Base-by-base conservation (phyloP, 495 filamentous ascomycete genomes). In the Penicillium argentinense region DNA sequence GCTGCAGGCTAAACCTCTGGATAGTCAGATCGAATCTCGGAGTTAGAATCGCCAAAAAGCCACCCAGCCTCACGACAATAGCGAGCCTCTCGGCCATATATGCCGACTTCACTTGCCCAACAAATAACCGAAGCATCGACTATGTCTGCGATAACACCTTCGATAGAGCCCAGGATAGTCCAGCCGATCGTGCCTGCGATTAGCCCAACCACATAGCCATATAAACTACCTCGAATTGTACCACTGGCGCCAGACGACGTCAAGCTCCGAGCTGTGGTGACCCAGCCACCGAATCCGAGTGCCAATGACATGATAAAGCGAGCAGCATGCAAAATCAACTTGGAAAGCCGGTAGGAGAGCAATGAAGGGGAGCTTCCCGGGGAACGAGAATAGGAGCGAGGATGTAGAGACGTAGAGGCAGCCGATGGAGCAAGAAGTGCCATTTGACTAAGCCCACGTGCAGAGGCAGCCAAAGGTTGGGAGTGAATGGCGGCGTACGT, bases 401-500 rank as follows among this genome's bases (percentile, higher is more conserved):
- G 52, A 64, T 75, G 47, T 56, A 77, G 50, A 72, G 81, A 42
- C 72, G 85, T 51, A 65, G 83, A 48, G 78, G 77, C 39, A 75
- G 84, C 47, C 58, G 74, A 65, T 66, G 82, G 51, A 56, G 78
- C 69, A 17, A 96, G 72, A 64, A 92, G 87, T 24, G 83, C 72
- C 75, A 97, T 86, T 45, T 86, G 83, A 30, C 82, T 78, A 9
- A 97, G 73, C 2, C 85, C 88, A 37, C 87, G 75, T 0, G 91
- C 87, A 13, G 93, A 87, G 27, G 77, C 69, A 24, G 79, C 67
- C 19, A 98, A 76, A 2, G 89, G 81, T 51, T 91, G 83, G 16
- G 89, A 95, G 67, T 97, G 93, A 59, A 98, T 95, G 16, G 93
- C 90, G 12, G 87, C 86, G 63, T 96, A 97, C 19, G 91, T 97